A percentile compares a stretch with the other conserved stretches of the same genome.
These are phyloP conservation scores for Hypoxylon crocopeplum DNA, from an alignment of 495 filamentous ascomycete genomes.

Conservation along the genomic window DNA sequence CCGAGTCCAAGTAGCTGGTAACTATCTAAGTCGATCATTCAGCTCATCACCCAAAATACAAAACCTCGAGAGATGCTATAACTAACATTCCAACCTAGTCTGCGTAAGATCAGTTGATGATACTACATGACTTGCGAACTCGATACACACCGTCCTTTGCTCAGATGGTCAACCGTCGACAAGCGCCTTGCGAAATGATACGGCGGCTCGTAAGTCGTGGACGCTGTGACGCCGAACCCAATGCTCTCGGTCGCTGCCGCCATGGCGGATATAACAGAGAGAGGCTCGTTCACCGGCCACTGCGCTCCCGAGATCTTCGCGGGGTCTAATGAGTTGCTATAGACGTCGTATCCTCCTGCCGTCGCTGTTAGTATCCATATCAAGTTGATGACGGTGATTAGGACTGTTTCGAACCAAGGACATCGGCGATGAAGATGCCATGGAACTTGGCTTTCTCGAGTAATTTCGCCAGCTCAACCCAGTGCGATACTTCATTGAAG, in stretches of 20 bases:
- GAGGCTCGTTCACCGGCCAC: conserved; percentile 68
- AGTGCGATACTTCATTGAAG: conserved; percentile 62
- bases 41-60: neutral
- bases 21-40: conserved; percentile 53
- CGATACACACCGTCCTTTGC: conserved; percentile 60
- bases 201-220: conserved; percentile 72
- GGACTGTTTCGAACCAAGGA: conserved; percentile 44
- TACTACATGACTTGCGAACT: neutral
- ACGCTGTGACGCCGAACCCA: conserved; percentile 69
- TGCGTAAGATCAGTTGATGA: conserved; percentile 18
- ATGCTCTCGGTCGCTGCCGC: conserved; percentile 63
- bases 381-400: neutral
- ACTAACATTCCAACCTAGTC: conserved; percentile 65
- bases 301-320: conserved; percentile 67
- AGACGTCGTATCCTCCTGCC: conserved; percentile 68
- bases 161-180: conserved; percentile 71
- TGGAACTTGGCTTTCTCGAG: conserved; percentile 66
- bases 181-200: conserved; percentile 71
- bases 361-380: neutral
- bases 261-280: conserved; percentile 55
- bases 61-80: neutral
- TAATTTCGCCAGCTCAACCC: conserved; percentile 63
- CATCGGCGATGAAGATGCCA: conserved; percentile 68
- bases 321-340: conserved; percentile 63
- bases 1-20: conserved; percentile 71